Percentiles rank a stretch among this genome's conserved stretches.
Evolutionary conservation across 441 rosid genomes (phyloP).

Genomic region (Euphorbia schlechtendalii): DNA sequence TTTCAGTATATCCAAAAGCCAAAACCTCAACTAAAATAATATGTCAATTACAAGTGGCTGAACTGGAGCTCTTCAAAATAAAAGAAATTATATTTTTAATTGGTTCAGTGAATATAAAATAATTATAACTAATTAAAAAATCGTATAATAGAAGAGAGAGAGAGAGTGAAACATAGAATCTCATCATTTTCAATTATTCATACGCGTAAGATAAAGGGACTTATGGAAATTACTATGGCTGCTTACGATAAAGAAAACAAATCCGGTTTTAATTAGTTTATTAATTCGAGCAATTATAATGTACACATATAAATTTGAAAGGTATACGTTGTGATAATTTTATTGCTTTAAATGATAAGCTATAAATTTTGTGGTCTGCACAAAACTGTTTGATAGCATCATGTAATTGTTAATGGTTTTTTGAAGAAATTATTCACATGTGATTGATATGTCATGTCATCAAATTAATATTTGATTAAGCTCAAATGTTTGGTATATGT

Average conservation of each 20-base stretch:
- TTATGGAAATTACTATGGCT: too few species aligned
- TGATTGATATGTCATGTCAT: background rate
- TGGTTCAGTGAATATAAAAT: conserved; percentile 8
- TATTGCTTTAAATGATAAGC: conserved; percentile 6
- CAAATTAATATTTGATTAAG: background rate
- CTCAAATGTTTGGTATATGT: background rate
- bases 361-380: conserved; percentile 3
- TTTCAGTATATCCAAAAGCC: conserved; percentile 43
- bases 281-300: background rate
- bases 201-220: too few species aligned
- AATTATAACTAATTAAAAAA: conserved; percentile 4
- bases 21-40: conserved; percentile 13
- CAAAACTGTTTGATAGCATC: background rate
- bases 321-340: background rate
- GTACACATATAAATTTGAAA: background rate
- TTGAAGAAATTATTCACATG: background rate
- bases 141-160: conserved; percentile 30
- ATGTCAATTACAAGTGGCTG: conserved; percentile 30
- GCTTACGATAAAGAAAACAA: too few species aligned
- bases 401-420: background rate
- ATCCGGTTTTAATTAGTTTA: background rate
- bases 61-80: conserved; percentile 25
- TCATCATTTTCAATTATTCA: too few species aligned
- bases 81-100: background rate
- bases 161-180: conserved; percentile 5